Percentiles rank a stretch among this genome's conserved stretches.
phyloP scores from a whole-genome alignment of 768 basidiomycete species.

The Trametopsis cervina region DNA sequence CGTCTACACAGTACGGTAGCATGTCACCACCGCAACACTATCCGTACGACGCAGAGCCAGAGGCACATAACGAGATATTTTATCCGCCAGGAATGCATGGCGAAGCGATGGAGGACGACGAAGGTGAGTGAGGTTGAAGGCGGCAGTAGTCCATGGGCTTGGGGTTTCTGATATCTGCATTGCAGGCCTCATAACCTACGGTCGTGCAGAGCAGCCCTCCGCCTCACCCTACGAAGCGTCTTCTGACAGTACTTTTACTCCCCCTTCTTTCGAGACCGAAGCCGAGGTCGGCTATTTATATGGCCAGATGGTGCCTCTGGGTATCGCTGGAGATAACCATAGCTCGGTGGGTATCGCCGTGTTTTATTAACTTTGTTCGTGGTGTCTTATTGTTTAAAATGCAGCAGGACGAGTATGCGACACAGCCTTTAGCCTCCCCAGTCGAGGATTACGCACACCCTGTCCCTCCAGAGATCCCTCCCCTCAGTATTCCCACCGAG shows the following conservation, averaged over 20 bases:
- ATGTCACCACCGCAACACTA: not conserved
- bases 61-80: not conserved
- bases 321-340: not conserved
- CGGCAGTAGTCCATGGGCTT: not conserved
- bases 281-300: slow-evolving; percentile 1
- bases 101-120: not conserved
- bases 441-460: not conserved
- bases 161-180: not conserved
- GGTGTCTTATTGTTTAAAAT: too few species aligned
- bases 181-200: not conserved
- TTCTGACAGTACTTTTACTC: not conserved
- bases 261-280: not conserved
- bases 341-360: not conserved
- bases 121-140: not conserved
- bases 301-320: slow-evolving; percentile 1
- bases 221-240: not conserved
- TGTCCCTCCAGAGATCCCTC: not conserved
- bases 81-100: not conserved
- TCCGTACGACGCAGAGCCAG: not conserved
- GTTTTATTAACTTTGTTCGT: too few species aligned
- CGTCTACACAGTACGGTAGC: not conserved
- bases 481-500: not conserved
- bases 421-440: not conserved
- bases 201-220: not conserved
- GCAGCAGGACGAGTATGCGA: not conserved